Evolutionary conservation across 805 yeast species (phyloP).

Genomic region (Yarrowia sp.): DNA sequence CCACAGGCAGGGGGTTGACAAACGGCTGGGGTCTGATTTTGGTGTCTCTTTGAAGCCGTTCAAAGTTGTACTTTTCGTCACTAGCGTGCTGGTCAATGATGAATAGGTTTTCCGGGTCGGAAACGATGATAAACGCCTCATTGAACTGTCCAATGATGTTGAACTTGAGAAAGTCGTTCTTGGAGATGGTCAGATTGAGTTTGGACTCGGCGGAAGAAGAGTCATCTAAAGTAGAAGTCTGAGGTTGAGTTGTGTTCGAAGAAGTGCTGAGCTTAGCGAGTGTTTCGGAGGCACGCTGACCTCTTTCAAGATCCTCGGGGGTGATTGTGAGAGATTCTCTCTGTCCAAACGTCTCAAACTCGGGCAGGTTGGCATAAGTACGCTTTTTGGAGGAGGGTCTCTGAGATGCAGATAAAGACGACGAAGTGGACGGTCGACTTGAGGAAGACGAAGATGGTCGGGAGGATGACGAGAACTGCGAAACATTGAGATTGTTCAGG

Average conservation of each 20-base stretch:
- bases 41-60: constrained; percentile 54
- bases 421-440: neutral
- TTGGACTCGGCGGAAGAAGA: constrained; percentile 51
- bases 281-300: neutral
- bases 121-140: constrained; percentile 85
- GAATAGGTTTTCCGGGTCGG: constrained; percentile 54
- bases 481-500: neutral
- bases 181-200: constrained; percentile 59
- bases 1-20: constrained; percentile 54
- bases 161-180: constrained; percentile 73
- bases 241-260: neutral
- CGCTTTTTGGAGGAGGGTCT: neutral
- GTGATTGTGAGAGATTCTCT: neutral
- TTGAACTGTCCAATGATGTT: constrained; percentile 88
- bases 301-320: neutral
- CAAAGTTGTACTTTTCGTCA: constrained; percentile 93
- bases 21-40: constrained; percentile 66
- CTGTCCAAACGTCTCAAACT: constrained; percentile 10
- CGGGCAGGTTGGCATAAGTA: neutral
- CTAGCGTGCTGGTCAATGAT: constrained; percentile 97
- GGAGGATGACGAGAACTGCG: neutral
- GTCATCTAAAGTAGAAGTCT: constrained; percentile 5
- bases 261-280: neutral
- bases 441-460: neutral
- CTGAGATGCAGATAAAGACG: neutral